Evolutionary conservation across 106 monocot genomes (phyloP).

Genomic region (Phalaenopsis aphrodite): DNA sequence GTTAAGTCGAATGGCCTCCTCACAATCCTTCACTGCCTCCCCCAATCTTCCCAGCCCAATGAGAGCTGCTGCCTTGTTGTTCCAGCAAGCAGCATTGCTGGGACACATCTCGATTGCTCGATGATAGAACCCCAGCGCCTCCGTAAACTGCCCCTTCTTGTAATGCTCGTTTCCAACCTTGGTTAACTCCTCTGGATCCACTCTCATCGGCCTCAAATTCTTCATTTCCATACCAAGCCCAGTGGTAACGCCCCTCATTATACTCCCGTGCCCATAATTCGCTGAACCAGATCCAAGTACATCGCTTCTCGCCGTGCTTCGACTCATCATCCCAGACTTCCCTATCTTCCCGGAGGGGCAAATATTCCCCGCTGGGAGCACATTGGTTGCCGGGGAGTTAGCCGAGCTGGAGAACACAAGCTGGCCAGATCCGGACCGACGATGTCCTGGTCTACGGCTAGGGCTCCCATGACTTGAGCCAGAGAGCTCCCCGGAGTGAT

Average conservation of each 20-base stretch:
- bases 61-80: slow-evolving; percentile 70
- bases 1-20: slow-evolving; percentile 53
- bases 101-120: slow-evolving; percentile 50
- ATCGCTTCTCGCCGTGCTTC: slow-evolving; percentile 31
- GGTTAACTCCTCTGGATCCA: slow-evolving; percentile 55
- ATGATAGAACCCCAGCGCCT: slow-evolving; percentile 59
- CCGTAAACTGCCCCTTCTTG: slow-evolving; percentile 45
- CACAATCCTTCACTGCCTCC: slow-evolving; percentile 60
- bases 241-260: slow-evolving; percentile 41
- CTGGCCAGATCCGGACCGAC: slow-evolving; percentile 56
- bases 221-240: not conserved
- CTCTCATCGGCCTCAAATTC: slow-evolving; percentile 4
- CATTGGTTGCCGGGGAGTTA: slow-evolving; percentile 38
- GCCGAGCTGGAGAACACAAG: slow-evolving; percentile 48
- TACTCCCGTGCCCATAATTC: slow-evolving; percentile 79
- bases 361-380: slow-evolving; percentile 73
- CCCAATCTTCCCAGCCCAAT: slow-evolving; percentile 43
- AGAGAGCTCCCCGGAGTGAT: slow-evolving; percentile 65
- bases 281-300: slow-evolving; percentile 69
- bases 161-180: slow-evolving; percentile 64
- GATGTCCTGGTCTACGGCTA: slow-evolving; percentile 25
- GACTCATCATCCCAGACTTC: slow-evolving; percentile 23
- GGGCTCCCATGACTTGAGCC: slow-evolving; percentile 35
- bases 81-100: slow-evolving; percentile 49
- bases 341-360: slow-evolving; percentile 74